phyloP scores from a whole-genome alignment of 2,329 filamentous ascomycete species.

The Fusarium chuoi region DNA sequence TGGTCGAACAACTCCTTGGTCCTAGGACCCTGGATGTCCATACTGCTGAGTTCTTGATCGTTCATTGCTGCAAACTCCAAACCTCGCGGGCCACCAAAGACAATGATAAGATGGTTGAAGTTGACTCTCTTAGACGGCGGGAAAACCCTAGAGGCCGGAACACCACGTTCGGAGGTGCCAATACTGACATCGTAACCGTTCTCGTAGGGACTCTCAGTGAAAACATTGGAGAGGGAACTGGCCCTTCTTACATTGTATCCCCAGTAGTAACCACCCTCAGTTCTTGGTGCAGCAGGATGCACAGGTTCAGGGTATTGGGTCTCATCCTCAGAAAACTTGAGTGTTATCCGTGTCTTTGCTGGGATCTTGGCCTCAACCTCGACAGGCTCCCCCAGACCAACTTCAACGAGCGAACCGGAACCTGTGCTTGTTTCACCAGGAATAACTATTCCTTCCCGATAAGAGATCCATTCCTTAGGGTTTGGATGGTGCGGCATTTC shows the following conservation, averaged over 20 bases:
- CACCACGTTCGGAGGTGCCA: constrained; percentile 83
- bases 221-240: constrained; percentile 74
- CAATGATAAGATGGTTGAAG: constrained; percentile 79
- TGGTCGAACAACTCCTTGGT: constrained; percentile 81
- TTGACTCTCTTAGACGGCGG: constrained; percentile 53
- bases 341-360: constrained; percentile 76
- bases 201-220: constrained; percentile 79
- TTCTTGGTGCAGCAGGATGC: constrained; percentile 74
- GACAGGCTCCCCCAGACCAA: constrained; percentile 65
- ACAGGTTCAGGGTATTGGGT: constrained; percentile 66
- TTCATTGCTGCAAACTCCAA: constrained; percentile 79
- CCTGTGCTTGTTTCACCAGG: constrained; percentile 55
- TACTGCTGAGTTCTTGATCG: constrained; percentile 63
- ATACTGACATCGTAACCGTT: constrained; percentile 85
- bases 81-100: constrained; percentile 84
- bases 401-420: constrained; percentile 65
- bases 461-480: constrained; percentile 79
- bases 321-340: constrained; percentile 68
- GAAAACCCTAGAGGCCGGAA: constrained; percentile 59
- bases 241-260: constrained; percentile 79
- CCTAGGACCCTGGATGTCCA: constrained; percentile 71
- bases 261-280: constrained; percentile 87
- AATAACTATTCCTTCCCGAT: constrained; percentile 79
- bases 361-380: constrained; percentile 71
- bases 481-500: constrained; percentile 89